Conservation (phyloP, 495 filamentous ascomycete genomes). For the Neurospora pannonica region DNA sequence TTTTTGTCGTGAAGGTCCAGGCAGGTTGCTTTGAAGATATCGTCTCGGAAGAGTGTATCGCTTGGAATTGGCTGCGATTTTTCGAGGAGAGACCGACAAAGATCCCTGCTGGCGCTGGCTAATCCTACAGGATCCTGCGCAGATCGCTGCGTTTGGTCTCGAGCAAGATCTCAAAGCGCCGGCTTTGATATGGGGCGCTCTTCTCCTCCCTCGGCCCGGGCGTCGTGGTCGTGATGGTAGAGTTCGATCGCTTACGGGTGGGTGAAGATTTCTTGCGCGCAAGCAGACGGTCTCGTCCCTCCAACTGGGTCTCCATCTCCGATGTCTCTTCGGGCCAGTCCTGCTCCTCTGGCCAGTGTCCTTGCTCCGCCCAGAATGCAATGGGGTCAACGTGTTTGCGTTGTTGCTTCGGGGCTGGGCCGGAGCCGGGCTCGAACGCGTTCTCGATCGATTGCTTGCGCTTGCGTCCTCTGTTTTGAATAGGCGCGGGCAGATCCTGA, state of each 20-base stretch:
- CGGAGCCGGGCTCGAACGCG: not conserved
- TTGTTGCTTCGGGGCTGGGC: too few relatives aligned
- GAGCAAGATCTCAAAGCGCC: constrained; percentile 25
- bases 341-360: too few relatives aligned
- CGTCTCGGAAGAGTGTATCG: constrained; percentile 26
- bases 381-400: too few relatives aligned
- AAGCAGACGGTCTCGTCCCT: too few relatives aligned
- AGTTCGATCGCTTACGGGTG: not conserved
- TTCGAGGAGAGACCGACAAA: constrained; percentile 22
- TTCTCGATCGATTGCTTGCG: not conserved
- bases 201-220: constrained; percentile 16
- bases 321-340: too few relatives aligned
- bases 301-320: too few relatives aligned
- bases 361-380: too few relatives aligned
- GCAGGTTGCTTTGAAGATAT: constrained; percentile 23
- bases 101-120: constrained; percentile 12
- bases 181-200: constrained; percentile 27
- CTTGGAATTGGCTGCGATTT: constrained; percentile 15
- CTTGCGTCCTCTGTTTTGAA: not conserved
- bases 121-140: constrained; percentile 20
- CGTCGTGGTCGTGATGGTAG: not conserved
- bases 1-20: constrained; percentile 23
- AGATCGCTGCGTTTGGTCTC: constrained; percentile 31
- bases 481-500: not conserved
- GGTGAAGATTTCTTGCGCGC: not conserved